A percentile compares a stretch with the other conserved stretches of the same genome.
Conservation (phyloP, 495 filamentous ascomycete genomes). For the Tuber borchii region DNA sequence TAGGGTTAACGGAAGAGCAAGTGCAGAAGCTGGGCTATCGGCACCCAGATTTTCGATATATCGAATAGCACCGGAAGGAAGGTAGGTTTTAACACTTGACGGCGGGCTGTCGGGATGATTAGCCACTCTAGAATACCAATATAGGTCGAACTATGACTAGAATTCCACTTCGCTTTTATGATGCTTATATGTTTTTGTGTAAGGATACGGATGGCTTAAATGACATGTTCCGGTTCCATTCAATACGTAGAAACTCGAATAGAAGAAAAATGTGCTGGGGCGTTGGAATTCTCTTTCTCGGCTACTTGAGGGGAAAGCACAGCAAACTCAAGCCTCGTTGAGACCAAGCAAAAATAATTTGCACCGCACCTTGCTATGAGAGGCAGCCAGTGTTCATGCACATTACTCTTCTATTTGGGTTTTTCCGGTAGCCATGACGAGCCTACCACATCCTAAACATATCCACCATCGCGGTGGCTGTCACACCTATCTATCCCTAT, state of each 20-base stretch:
- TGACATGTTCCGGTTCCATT: background rate
- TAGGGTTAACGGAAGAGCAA: conserved; percentile 50
- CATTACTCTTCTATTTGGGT: too few relatives aligned
- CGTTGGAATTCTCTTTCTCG: too few relatives aligned
- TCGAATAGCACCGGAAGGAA: conserved; percentile 26
- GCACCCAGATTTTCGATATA: conserved; percentile 53
- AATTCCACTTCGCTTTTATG: background rate
- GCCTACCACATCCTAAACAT: background rate
- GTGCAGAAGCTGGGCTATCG: conserved; percentile 49
- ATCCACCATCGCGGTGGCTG: background rate
- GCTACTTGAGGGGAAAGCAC: too few relatives aligned
- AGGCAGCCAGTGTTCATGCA: too few relatives aligned
- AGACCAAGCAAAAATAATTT: too few relatives aligned
- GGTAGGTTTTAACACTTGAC: background rate
- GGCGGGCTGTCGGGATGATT: background rate
- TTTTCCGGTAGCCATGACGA: background rate
- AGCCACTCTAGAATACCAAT: background rate
- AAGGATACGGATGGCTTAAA: background rate
- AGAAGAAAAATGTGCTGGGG: too few relatives aligned
- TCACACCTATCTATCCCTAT: background rate
- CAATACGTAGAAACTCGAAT: background rate
- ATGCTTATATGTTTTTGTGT: background rate
- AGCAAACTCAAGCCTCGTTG: too few relatives aligned
- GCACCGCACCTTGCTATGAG: too few relatives aligned
- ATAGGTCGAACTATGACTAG: background rate